These are phyloP conservation scores for Marasmius tenuissimus DNA, from an alignment of 1,284 basidiomycete genomes.

Conservation along the genomic window DNA sequence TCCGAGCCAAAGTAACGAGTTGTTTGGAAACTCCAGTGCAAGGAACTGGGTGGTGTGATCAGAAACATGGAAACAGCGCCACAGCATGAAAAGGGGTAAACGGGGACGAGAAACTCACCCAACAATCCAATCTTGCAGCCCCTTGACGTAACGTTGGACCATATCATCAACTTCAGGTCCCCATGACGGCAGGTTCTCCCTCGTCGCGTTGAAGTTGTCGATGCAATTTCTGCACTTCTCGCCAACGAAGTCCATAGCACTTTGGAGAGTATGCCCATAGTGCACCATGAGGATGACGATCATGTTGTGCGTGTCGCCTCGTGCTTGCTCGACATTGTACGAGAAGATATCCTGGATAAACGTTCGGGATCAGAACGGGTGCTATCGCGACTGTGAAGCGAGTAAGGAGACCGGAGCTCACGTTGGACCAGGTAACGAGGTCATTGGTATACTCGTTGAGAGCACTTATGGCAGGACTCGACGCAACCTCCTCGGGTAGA, in stretches of 20 bases:
- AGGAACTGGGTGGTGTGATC: slow-evolving; percentile 28
- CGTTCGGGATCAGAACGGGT: neutral
- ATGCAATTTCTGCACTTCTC: slow-evolving; percentile 49
- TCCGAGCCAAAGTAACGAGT: slow-evolving; percentile 53
- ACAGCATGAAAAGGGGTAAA: neutral
- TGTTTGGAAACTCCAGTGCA: slow-evolving; percentile 62
- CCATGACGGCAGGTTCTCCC: slow-evolving; percentile 50
- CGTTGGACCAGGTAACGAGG: slow-evolving; percentile 62
- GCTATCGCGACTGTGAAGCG: neutral
- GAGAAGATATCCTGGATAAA: slow-evolving; percentile 55
- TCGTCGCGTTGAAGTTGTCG: slow-evolving; percentile 44
- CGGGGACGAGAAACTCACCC: slow-evolving; percentile 33
- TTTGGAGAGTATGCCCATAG: slow-evolving; percentile 46
- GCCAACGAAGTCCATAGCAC: slow-evolving; percentile 54
- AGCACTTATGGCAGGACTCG: slow-evolving; percentile 50
- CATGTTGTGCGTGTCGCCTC: slow-evolving; percentile 59
- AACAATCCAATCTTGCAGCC: slow-evolving; percentile 58
- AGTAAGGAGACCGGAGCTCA: slow-evolving; percentile 24
- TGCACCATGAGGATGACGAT: slow-evolving; percentile 56
- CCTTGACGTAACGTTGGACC: slow-evolving; percentile 48
- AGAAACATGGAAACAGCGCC: neutral
- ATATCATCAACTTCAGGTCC: slow-evolving; percentile 48
- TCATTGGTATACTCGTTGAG: slow-evolving; percentile 57
- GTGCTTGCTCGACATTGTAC: slow-evolving; percentile 62
- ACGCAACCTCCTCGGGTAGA: slow-evolving; percentile 53